phyloP scores from a whole-genome alignment of 495 filamentous ascomycete species.

The Cercophora sp. region DNA sequence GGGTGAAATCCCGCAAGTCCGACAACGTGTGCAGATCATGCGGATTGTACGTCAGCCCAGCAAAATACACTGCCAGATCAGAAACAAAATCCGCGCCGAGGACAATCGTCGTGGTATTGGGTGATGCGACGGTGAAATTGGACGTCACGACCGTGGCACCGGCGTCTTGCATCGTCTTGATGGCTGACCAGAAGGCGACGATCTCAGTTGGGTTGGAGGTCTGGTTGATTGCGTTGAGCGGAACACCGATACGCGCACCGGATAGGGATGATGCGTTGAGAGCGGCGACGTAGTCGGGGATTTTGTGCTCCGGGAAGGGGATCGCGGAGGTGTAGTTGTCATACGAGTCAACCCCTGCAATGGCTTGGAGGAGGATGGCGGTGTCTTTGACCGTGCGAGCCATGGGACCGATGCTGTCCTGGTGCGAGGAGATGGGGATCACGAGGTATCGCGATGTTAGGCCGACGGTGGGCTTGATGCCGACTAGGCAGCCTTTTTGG shows the following conservation, averaged over 20 bases:
- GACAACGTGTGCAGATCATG: conserved; percentile 36
- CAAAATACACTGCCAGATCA: conserved; percentile 43
- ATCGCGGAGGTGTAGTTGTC: conserved; percentile 46
- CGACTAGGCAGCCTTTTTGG: conserved; percentile 40
- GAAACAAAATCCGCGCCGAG: conserved; percentile 39
- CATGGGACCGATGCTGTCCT: conserved; percentile 65
- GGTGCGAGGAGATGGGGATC: conserved; percentile 59
- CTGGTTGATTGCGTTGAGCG: conserved; percentile 30
- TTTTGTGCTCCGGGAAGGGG: conserved; percentile 26
- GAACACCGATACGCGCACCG: conserved; percentile 62
- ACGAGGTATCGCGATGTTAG: conserved; percentile 57
- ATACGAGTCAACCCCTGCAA: conserved; percentile 50
- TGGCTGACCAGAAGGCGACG: conserved; percentile 21
- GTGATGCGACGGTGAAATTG: conserved; percentile 6
- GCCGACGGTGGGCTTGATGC: conserved; percentile 66
- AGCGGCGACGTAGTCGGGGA: conserved; percentile 43
- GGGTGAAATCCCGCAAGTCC: conserved; percentile 35
- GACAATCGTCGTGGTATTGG: conserved; percentile 12
- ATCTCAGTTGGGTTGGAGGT: conserved; percentile 33
- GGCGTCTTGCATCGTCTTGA: conserved; percentile 28
- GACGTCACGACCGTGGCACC: conserved; percentile 35
- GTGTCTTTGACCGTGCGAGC: conserved; percentile 57
- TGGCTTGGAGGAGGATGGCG: conserved; percentile 57
- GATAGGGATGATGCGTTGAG: conserved; percentile 53
- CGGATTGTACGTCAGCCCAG: conserved; percentile 44